Evolutionary conservation across 2,329 filamentous ascomycete genomes (phyloP).

Genomic region (Thielaviopsis musarum): DNA sequence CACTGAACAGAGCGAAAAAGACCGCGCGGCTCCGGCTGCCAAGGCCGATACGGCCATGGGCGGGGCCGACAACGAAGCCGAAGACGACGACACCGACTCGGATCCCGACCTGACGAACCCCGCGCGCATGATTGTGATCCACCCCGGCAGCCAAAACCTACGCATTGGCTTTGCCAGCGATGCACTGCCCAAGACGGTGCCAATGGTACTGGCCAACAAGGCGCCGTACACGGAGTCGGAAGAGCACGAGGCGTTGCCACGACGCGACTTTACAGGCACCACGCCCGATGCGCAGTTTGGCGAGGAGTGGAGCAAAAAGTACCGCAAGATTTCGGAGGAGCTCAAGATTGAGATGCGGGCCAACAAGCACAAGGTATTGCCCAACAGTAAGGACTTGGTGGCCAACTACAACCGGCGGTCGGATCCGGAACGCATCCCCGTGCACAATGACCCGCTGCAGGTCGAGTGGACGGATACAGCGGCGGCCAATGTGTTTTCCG

Average conservation of each 20-base stretch:
- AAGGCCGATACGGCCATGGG: constrained; percentile 36
- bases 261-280: constrained; percentile 45
- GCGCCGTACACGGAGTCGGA: constrained; percentile 69
- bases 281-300: constrained; percentile 68
- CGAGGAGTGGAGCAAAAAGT: constrained; percentile 61
- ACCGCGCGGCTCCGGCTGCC: constrained; percentile 54
- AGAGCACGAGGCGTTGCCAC: constrained; percentile 61
- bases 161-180: constrained; percentile 92
- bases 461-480: constrained; percentile 88
- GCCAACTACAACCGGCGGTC: constrained; percentile 83
- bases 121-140: constrained; percentile 86
- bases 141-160: constrained; percentile 88
- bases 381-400: constrained; percentile 94
- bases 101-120: constrained; percentile 49
- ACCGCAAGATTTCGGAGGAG: constrained; percentile 67
- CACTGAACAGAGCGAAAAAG: constrained; percentile 72
- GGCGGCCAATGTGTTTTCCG: constrained; percentile 52
- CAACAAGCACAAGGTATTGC: constrained; percentile 86
- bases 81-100: constrained; percentile 33
- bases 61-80: constrained; percentile 25
- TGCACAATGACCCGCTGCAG: constrained; percentile 86
- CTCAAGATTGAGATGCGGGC: constrained; percentile 80
- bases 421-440: constrained; percentile 70
- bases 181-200: constrained; percentile 81
- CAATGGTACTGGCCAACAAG: constrained; percentile 77